phyloP scores from a whole-genome alignment of 495 filamentous ascomycete species.

The Penicillium waksmanii region DNA sequence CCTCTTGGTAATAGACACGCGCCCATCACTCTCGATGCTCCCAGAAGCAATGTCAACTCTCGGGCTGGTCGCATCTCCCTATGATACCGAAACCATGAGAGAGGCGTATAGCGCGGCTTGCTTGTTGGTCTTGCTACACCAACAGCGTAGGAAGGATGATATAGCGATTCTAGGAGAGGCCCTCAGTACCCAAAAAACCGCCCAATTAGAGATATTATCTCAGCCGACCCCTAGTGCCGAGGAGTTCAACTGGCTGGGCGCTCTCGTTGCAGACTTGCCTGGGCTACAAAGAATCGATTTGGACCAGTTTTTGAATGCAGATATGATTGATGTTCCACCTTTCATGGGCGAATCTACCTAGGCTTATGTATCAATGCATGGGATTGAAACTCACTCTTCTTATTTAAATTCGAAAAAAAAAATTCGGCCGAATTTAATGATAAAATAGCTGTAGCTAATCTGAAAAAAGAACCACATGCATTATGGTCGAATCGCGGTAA shows the following conservation, averaged over 20 bases:
- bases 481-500: too few species aligned
- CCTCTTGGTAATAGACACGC: slow-evolving; percentile 52
- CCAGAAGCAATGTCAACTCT: slow-evolving; percentile 51
- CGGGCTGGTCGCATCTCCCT: slow-evolving; percentile 41
- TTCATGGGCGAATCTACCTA: slow-evolving; percentile 14
- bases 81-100: slow-evolving; percentile 46
- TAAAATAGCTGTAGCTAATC: background rate
- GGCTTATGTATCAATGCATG: background rate
- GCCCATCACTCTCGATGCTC: slow-evolving; percentile 46
- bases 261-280: slow-evolving; percentile 43
- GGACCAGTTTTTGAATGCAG: slow-evolving; percentile 36
- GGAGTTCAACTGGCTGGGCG: slow-evolving; percentile 41
- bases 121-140: slow-evolving; percentile 42
- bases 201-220: slow-evolving; percentile 14
- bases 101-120: slow-evolving; percentile 53
- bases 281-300: slow-evolving; percentile 41
- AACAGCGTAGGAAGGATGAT: slow-evolving; percentile 39
- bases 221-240: slow-evolving; percentile 26
- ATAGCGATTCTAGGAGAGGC: slow-evolving; percentile 29
- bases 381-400: background rate
- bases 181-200: slow-evolving; percentile 11
- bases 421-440: background rate
- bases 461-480: too few species aligned
- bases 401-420: too few species aligned
- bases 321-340: slow-evolving; percentile 29